Evolutionary conservation across 2,329 filamentous ascomycete genomes (phyloP), one percentile per base, ranked within the genome.

Genomic region (Westerdykella aurantiaca): DNA sequence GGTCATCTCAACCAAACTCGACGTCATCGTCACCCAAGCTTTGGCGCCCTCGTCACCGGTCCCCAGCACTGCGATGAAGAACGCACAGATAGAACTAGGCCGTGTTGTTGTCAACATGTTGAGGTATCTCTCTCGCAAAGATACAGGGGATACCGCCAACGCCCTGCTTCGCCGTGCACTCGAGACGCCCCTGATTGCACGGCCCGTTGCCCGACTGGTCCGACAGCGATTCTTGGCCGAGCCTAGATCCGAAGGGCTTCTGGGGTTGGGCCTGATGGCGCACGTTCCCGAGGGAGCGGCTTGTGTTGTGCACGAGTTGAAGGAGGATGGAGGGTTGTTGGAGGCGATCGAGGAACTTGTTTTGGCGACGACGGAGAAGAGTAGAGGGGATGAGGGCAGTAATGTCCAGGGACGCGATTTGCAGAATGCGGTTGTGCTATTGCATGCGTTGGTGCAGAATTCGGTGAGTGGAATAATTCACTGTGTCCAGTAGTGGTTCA

Each of bases 1-100:
- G 14, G 51, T 64, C 52, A 47, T 57, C 1, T 48, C 53, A 5
- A 61, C 56, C 6, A 48, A 63, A 5, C 54, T 64, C 6, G 52
- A 59, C 31, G 52, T 58, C 22, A 49, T 67, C 7, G 55, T 62
- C 25, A 51, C 56, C 23, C 60, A 64, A 34, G 58, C 63, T 21
- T 49, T 64, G 5, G 50, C 49, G n/a, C 58, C 61, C 13, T 53
- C 61, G 2, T 50, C 47, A 14, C 61, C 64, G 21, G 23, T 67
- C 2, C 63, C 64, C 4, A 67, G 64, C 42, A 63, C 60, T n/a
- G 47, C 61, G 1, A 66, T 67, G 63, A 67, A 66, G 46, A 66
- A 64, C n/a, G 49, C 61, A n/a, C 58, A 55, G 49, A 56, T 67
- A 29, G 64, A 68, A 47, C 49, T 64, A 11, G 59, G 58, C 1